These are phyloP conservation scores for Phylloboletellus chloephorus DNA, from an alignment of 1,284 basidiomycete genomes.

Conservation along the genomic window DNA sequence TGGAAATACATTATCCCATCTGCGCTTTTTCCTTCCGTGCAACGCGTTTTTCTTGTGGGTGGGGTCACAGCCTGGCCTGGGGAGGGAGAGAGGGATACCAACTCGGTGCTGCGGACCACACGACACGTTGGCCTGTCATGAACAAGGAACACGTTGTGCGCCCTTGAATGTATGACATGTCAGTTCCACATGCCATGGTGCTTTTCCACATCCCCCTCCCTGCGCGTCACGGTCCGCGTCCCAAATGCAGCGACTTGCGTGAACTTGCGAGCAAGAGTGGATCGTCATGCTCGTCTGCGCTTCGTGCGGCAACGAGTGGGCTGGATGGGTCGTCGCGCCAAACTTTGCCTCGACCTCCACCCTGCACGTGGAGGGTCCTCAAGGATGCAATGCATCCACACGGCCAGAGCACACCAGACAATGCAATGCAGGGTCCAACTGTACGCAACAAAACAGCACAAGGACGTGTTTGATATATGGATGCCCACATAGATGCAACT, in stretches of 20 bases:
- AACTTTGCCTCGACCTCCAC: no score
- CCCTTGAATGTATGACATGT: conserved; percentile 12
- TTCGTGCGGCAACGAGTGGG: no score
- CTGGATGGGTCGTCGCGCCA: no score
- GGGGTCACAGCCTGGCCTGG: conserved; percentile 2
- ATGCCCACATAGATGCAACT: conserved; percentile 13
- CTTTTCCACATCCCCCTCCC: conserved; percentile 10
- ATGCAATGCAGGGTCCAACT: conserved; percentile 22
- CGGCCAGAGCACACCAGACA: conserved; percentile 22
- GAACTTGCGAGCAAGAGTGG: background rate
- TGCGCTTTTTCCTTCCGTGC: background rate
- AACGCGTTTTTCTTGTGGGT: background rate
- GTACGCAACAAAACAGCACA: conserved; percentile 14
- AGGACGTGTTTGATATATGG: conserved; percentile 29
- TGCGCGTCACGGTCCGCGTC: conserved; percentile 1
- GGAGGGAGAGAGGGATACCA: background rate
- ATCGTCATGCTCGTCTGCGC: no score
- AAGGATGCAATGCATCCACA: conserved; percentile 23
- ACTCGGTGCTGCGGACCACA: background rate
- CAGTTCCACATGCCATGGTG: conserved; percentile 9
- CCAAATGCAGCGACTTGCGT: background rate
- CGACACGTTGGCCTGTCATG: conserved; percentile 6
- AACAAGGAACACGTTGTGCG: conserved; percentile 11
- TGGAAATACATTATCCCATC: conserved; percentile 1
- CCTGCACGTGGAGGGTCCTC: conserved; percentile 19